These are phyloP conservation scores for Colletotrichum destructivum DNA, from an alignment of 2,329 filamentous ascomycete genomes.

Conservation along the genomic window DNA sequence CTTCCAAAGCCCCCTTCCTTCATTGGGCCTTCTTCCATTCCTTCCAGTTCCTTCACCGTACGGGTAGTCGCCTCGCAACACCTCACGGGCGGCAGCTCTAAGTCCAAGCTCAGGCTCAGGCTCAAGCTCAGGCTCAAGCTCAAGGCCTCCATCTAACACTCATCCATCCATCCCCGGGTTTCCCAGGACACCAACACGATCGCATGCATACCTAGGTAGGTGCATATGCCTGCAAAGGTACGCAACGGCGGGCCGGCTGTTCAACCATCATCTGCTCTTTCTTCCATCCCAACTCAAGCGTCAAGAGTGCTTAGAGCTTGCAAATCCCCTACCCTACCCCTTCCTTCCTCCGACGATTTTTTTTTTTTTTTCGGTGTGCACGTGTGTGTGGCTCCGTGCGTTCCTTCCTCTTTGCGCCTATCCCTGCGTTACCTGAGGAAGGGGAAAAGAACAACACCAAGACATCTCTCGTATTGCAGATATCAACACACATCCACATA, in stretches of 20 bases:
- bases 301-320: background rate
- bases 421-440: conserved; percentile 17
- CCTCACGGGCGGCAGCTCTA: background rate
- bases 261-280: conserved; percentile 8
- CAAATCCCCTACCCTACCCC: background rate
- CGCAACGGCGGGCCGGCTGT: background rate
- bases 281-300: conserved; percentile 6
- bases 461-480: conserved; percentile 13
- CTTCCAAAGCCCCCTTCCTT: conserved; percentile 2
- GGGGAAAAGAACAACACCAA: conserved; percentile 13
- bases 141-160: background rate
- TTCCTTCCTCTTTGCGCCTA: background rate
- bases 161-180: background rate
- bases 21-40: conserved; percentile 18
- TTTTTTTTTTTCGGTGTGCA: too few species aligned
- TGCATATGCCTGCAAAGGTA: too few species aligned
- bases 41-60: background rate
- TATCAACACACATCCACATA: background rate
- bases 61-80: background rate
- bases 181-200: conserved; percentile 5
- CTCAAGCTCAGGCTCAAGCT: background rate
- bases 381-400: conserved; percentile 1
- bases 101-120: background rate
- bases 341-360: background rate
- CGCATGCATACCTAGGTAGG: too few species aligned